Evolutionary conservation across 2,329 filamentous ascomycete genomes (phyloP).

Genomic region (Botrytis sinoallii): DNA sequence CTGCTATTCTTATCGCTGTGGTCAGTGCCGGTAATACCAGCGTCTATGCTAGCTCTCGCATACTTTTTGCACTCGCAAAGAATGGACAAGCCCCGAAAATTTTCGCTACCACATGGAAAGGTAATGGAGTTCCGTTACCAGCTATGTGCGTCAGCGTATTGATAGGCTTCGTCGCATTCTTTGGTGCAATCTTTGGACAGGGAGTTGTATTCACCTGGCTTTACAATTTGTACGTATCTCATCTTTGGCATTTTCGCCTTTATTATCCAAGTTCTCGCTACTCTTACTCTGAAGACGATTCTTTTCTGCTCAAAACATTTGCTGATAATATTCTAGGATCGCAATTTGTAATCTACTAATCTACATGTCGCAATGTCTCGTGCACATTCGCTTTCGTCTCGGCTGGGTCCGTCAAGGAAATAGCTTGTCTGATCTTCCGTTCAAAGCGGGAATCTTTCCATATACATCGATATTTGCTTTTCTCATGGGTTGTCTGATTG

Average conservation of each 20-base stretch:
- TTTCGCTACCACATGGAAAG: slow-evolving; percentile 61
- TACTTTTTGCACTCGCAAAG: slow-evolving; percentile 72
- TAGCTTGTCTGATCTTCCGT: slow-evolving; percentile 52
- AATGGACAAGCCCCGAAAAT: slow-evolving; percentile 67
- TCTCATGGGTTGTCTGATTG: slow-evolving; percentile 6
- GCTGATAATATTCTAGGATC: not conserved
- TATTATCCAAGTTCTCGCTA: not conserved
- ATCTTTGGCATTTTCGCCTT: not conserved
- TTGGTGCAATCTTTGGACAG: slow-evolving; percentile 67
- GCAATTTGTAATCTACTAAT: slow-evolving; percentile 5
- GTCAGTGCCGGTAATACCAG: slow-evolving; percentile 71
- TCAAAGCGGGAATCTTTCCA: slow-evolving; percentile 52
- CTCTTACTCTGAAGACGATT: not conserved
- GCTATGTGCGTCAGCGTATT: slow-evolving; percentile 67
- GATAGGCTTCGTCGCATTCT: slow-evolving; percentile 66
- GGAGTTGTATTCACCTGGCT: slow-evolving; percentile 62
- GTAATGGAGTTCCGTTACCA: slow-evolving; percentile 57
- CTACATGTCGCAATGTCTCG: slow-evolving; percentile 57
- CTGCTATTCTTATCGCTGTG: slow-evolving; percentile 71
- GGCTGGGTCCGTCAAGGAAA: slow-evolving; percentile 60
- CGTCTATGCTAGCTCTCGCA: slow-evolving; percentile 71
- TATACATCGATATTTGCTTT: slow-evolving; percentile 57
- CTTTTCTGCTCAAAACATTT: not conserved
- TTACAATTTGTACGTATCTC: slow-evolving; percentile 52
- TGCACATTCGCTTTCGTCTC: slow-evolving; percentile 67